Evolutionary conservation across 257 asterid species (phyloP).

Genomic region (Nicotiana knightiana): DNA sequence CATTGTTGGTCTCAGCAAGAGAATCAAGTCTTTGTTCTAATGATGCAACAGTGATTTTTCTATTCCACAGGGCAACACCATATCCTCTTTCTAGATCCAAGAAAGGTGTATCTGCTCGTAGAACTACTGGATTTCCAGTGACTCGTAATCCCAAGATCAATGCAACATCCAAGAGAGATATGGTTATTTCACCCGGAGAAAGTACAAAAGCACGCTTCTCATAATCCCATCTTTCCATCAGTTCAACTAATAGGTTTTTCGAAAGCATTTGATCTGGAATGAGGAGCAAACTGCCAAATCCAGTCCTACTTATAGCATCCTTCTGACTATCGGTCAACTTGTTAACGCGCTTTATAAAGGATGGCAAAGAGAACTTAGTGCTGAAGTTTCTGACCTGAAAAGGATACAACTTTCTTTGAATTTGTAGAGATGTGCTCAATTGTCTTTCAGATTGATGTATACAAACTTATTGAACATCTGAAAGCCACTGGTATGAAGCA

Average conservation of each 20-base stretch:
- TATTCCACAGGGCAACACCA: slow-evolving; percentile 16
- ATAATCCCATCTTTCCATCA: slow-evolving; percentile 23
- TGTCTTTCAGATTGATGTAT: neutral
- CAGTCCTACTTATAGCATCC: slow-evolving; percentile 16
- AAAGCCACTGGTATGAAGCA: neutral
- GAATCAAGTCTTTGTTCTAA: slow-evolving; percentile 19
- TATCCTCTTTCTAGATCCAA: slow-evolving; percentile 15
- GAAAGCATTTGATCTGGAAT: slow-evolving; percentile 18
- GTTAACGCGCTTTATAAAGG: slow-evolving; percentile 19
- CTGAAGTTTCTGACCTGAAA: slow-evolving; percentile 24
- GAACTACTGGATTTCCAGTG: slow-evolving; percentile 16
- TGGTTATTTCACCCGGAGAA: slow-evolving; percentile 19
- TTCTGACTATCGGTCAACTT: slow-evolving; percentile 15
- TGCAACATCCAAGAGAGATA: slow-evolving; percentile 12
- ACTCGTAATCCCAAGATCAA: slow-evolving; percentile 22
- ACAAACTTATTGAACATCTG: neutral
- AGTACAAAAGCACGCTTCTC: slow-evolving; percentile 12
- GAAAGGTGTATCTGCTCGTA: slow-evolving; percentile 17
- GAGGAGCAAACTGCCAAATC: slow-evolving; percentile 19
- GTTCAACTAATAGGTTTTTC: slow-evolving; percentile 19
- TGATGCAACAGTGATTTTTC: slow-evolving; percentile 18
- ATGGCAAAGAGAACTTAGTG: slow-evolving; percentile 22
- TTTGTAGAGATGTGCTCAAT: neutral
- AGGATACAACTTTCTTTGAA: neutral
- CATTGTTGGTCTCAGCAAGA: slow-evolving; percentile 15